A percentile compares a stretch with the other conserved stretches of the same genome.
These are phyloP conservation scores for Linum usitatissimum DNA, from an alignment of 345 rosid genomes.

Conservation along the genomic window DNA sequence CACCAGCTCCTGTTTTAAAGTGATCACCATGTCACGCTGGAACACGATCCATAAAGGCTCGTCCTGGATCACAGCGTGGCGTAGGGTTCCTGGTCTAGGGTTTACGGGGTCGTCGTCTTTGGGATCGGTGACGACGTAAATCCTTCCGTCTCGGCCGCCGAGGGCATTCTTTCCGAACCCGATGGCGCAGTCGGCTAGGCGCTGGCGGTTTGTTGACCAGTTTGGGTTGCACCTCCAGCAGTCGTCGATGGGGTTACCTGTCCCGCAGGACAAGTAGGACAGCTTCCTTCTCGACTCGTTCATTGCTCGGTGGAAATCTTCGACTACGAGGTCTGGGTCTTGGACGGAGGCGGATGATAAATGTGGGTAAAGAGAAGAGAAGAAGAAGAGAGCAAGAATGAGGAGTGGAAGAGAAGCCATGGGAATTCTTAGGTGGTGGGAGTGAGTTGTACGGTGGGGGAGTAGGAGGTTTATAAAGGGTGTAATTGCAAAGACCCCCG, in stretches of 20 bases:
- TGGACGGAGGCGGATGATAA: not conserved
- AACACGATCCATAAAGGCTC: slow-evolving; percentile 21
- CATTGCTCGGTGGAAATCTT: slow-evolving; percentile 9
- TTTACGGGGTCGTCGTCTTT: slow-evolving; percentile 17
- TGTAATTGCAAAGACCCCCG: too few relatives aligned
- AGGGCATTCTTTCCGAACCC: slow-evolving; percentile 23
- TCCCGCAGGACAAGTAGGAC: slow-evolving; percentile 15
- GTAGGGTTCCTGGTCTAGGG: slow-evolving; percentile 18
- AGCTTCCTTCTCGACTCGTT: slow-evolving; percentile 21
- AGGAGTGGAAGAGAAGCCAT: not conserved
- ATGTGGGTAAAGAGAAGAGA: not conserved
- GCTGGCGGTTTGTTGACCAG: slow-evolving; percentile 16
- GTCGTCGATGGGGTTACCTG: slow-evolving; percentile 22
- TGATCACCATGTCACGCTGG: slow-evolving; percentile 22
- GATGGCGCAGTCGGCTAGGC: slow-evolving; percentile 22
- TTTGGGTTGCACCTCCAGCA: slow-evolving; percentile 22
- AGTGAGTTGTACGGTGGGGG: too few relatives aligned
- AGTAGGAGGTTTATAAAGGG: too few relatives aligned
- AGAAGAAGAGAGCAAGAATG: not conserved
- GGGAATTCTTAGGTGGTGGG: too few relatives aligned
- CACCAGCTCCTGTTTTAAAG: slow-evolving; percentile 16
- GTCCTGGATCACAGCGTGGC: slow-evolving; percentile 21
- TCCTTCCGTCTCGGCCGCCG: slow-evolving; percentile 18
- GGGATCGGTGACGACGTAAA: slow-evolving; percentile 17
- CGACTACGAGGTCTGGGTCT: not conserved